Evolutionary conservation across 2,329 filamentous ascomycete genomes (phyloP).

Genomic region (Drechslerella dactyloides): DNA sequence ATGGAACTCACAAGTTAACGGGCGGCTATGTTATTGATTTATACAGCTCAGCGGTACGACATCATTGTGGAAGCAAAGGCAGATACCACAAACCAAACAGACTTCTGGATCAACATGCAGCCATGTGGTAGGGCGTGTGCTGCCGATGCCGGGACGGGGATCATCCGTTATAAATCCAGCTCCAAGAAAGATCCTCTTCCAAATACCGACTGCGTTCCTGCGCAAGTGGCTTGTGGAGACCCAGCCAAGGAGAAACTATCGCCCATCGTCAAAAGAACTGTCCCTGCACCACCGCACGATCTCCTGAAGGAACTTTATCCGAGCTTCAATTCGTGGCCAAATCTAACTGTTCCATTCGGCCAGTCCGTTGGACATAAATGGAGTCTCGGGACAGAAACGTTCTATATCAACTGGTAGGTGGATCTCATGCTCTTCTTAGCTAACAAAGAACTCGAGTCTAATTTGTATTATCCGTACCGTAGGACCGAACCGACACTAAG

Average conservation of each 20-base stretch:
- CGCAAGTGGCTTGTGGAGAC: constrained; percentile 18
- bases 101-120: constrained; percentile 61
- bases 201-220: constrained; percentile 15
- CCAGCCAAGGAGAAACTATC: constrained; percentile 14
- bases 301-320: constrained; percentile 24
- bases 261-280: constrained; percentile 25
- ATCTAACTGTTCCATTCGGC: constrained; percentile 5
- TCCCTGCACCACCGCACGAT: constrained; percentile 19
- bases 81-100: constrained; percentile 54
- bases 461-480: not conserved
- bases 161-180: constrained; percentile 28
- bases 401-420: constrained; percentile 37
- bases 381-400: constrained; percentile 30
- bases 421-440: not conserved
- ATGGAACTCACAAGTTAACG: not conserved
- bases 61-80: constrained; percentile 60
- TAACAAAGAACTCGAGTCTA: not conserved
- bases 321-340: constrained; percentile 11
- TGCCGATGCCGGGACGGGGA: constrained; percentile 31
- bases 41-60: constrained; percentile 59
- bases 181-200: constrained; percentile 21
- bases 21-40: not conserved
- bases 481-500: constrained; percentile 37
- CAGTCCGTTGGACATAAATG: constrained; percentile 21
- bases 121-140: constrained; percentile 12